Base-by-base conservation (phyloP, 1,284 basidiomycete genomes). In the Coniophora puteana region DNA sequence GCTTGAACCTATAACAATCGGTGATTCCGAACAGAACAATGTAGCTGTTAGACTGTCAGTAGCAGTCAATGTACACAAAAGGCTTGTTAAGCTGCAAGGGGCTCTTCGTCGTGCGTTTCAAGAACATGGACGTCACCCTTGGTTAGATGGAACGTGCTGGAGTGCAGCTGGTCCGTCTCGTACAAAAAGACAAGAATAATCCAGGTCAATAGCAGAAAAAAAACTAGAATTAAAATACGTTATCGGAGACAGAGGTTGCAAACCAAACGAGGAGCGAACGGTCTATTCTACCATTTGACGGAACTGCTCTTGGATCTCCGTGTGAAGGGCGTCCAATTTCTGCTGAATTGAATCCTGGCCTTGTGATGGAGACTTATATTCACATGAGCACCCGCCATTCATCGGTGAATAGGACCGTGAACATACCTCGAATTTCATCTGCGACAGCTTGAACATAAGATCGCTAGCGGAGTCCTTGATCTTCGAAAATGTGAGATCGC, bases 401-500 rank as follows among this genome's bases (percentile, higher is more conserved):
- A n/a, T n/a, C n/a, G n/a, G n/a, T 6, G 36, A 12, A 17, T 20
- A 26, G 44, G 34, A 28, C 27, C 42, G 28, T 16, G 11, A 5
- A 31, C 77, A 31, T 49, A 88, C 90, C 83, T 96, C 93, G 63
- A 97, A 97, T 66, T 97, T 98, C 90, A 95, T 94, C 68, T 98
- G 94, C 40, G 93, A 95, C 22, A 99, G 79, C 64, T 94, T 91
- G 74, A 88, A 97, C 77, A 95, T 89, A 49, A 96, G 66, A 54
- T 99, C 95, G 41, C 76, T 71, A 11, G 91, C 80, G 28, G 83
- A 73, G 53, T 98, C 95, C 62, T 90, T 91, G 65, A 98, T 86
- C 73, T 85, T 91, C 41, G 83, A 72, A 62, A 93, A 99, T n/a
- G 94, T 96, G 50, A 93, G 68, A 54, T 95, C 92, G 36, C 85